Percentiles rank a stretch among this genome's conserved stretches.
Conservation (phyloP, 345 rosid species). For the Corchorus olitorius region DNA sequence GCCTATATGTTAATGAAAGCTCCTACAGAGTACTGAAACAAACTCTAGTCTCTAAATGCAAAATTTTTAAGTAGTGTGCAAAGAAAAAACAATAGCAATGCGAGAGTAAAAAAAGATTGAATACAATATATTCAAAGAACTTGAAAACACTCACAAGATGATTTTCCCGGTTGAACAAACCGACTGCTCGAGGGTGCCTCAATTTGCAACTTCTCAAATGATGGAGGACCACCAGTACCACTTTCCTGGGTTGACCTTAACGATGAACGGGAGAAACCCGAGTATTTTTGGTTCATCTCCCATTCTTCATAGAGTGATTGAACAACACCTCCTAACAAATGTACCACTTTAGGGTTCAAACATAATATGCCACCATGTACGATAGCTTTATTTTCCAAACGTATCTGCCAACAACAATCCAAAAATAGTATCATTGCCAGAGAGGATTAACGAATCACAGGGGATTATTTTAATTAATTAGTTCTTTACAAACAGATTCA, state of each 20-base stretch:
- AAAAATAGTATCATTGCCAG: neutral
- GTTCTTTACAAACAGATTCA: neutral
- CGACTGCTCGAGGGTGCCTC: conserved; percentile 34
- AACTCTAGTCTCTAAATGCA: neutral
- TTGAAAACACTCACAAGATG: conserved; percentile 29
- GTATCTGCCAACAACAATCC: conserved; percentile 52
- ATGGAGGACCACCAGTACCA: conserved; percentile 68
- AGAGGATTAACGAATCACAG: neutral
- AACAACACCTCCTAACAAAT: conserved; percentile 79
- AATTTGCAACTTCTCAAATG: conserved; percentile 84
- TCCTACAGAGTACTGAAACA: neutral
- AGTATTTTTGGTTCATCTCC: conserved; percentile 80
- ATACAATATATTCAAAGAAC: neutral
- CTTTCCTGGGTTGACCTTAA: conserved; percentile 47
- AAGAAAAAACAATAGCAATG: neutral
- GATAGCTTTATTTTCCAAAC: conserved; percentile 70
- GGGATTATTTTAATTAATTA: neutral
- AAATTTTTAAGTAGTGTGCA: neutral
- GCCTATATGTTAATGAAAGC: neutral
- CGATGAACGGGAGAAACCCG: conserved; percentile 58
- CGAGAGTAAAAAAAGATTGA: neutral
- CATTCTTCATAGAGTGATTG: conserved; percentile 84
- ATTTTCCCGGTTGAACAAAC: conserved; percentile 34
- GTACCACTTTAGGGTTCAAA: conserved; percentile 62
- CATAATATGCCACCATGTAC: conserved; percentile 66